Conservation (phyloP, 176 grass and related monocot species). For the Carex myosuroides region DNA sequence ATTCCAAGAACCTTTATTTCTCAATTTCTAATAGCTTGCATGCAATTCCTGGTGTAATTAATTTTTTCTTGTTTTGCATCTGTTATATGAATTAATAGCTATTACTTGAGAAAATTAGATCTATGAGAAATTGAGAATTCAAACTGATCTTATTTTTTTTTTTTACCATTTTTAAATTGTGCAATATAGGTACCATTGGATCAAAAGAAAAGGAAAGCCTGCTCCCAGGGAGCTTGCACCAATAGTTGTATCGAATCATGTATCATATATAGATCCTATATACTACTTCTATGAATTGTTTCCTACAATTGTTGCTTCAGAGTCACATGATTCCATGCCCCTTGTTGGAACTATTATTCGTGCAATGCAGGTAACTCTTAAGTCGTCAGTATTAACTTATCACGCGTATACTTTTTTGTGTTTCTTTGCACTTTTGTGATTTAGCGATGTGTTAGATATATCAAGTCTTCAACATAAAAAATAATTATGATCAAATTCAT, state of each 20-base stretch:
- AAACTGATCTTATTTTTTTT: slow-evolving; percentile 21
- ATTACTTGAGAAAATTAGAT: background rate
- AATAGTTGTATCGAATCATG: slow-evolving; percentile 93
- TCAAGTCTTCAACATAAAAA: background rate
- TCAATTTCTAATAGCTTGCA: background rate
- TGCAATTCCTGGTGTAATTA: background rate
- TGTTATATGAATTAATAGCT: background rate
- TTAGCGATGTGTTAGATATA: background rate
- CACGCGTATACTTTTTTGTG: background rate
- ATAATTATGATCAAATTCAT: background rate
- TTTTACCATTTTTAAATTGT: background rate
- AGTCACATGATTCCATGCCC: slow-evolving; percentile 88
- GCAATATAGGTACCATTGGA: slow-evolving; percentile 78
- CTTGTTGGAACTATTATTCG: slow-evolving; percentile 96
- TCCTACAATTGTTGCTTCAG: slow-evolving; percentile 94
- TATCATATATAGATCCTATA: slow-evolving; percentile 92
- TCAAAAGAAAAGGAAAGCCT: slow-evolving; percentile 84
- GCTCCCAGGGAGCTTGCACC: slow-evolving; percentile 80
- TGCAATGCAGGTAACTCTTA: slow-evolving; percentile 75
- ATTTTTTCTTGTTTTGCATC: background rate
- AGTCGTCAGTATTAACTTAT: background rate
- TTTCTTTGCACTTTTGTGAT: background rate
- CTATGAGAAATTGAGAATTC: background rate
- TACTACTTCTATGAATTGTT: slow-evolving; percentile 95
- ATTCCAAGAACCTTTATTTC: background rate